A percentile compares a stretch with the other conserved stretches of the same genome.
Evolutionary conservation across 129 eudicot species (phyloP).

Genomic region (Artemisia argyi): DNA sequence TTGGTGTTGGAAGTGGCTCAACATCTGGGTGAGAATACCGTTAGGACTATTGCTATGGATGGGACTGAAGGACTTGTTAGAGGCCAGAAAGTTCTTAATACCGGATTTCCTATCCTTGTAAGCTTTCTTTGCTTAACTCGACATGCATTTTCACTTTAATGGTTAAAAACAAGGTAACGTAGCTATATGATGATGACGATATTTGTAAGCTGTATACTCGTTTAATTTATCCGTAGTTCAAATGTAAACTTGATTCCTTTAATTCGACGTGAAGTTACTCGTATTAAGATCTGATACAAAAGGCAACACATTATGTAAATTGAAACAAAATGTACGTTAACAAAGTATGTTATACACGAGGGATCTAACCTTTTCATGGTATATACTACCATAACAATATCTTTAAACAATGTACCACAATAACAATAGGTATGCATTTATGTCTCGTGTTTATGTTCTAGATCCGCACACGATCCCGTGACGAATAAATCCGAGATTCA

Average conservation of each 20-base stretch:
- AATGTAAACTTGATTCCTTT: too few species aligned
- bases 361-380: too few species aligned
- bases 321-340: too few species aligned
- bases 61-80: constrained; percentile 97
- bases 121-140: constrained; percentile 2
- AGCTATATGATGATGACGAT: neutral
- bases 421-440: neutral
- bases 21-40: constrained; percentile 86
- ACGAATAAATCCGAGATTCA: neutral
- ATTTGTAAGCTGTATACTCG: too few species aligned
- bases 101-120: constrained; percentile 94
- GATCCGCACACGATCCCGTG: neutral
- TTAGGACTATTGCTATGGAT: constrained; percentile 97
- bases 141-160: neutral
- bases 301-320: too few species aligned
- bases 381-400: too few species aligned
- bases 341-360: too few species aligned
- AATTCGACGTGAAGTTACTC: too few species aligned
- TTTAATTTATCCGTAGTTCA: too few species aligned
- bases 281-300: too few species aligned
- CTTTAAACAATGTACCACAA: neutral
- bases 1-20: constrained; percentile 91
- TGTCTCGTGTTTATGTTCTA: neutral
- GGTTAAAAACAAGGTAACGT: neutral
- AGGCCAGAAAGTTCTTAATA: constrained; percentile 87